phyloP scores from a whole-genome alignment of 2,329 filamentous ascomycete species.

The Fusarium scirpi region DNA sequence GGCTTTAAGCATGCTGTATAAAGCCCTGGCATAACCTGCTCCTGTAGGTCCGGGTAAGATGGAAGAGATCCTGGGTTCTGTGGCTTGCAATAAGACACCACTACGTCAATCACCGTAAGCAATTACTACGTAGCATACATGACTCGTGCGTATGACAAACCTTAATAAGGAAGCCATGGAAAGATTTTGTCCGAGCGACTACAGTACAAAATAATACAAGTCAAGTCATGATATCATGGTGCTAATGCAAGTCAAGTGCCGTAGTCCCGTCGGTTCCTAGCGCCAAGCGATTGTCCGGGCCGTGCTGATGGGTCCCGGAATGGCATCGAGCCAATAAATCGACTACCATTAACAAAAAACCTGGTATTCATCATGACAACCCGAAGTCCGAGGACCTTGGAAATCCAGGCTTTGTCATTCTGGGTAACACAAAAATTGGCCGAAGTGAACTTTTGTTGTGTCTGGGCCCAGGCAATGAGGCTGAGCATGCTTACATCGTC shows the following conservation, averaged over 20 bases:
- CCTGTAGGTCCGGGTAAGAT: background rate
- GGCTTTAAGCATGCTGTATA: background rate
- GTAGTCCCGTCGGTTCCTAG: constrained; percentile 7
- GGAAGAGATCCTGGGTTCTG: background rate
- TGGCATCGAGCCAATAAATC: background rate
- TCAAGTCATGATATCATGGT: background rate
- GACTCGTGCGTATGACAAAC: background rate
- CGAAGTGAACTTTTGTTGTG: constrained; percentile 7
- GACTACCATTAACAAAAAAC: background rate
- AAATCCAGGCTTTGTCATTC: background rate
- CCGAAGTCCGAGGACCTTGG: background rate
- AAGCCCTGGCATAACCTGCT: background rate
- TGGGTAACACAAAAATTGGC: background rate
- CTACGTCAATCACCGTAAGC: background rate
- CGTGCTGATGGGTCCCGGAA: constrained; percentile 1
- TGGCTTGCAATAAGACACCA: background rate
- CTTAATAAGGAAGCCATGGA: background rate
- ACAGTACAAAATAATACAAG: background rate
- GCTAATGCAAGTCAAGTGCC: constrained; percentile 5
- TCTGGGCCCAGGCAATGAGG: too few relatives aligned
- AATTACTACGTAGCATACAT: background rate
- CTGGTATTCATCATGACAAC: background rate
- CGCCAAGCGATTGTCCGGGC: constrained; percentile 16
- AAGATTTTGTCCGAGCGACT: background rate
- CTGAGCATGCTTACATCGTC: constrained; percentile 6